phyloP scores from a whole-genome alignment of 352 stramenopile species.

The Phytopythium chamaehyphon region DNA sequence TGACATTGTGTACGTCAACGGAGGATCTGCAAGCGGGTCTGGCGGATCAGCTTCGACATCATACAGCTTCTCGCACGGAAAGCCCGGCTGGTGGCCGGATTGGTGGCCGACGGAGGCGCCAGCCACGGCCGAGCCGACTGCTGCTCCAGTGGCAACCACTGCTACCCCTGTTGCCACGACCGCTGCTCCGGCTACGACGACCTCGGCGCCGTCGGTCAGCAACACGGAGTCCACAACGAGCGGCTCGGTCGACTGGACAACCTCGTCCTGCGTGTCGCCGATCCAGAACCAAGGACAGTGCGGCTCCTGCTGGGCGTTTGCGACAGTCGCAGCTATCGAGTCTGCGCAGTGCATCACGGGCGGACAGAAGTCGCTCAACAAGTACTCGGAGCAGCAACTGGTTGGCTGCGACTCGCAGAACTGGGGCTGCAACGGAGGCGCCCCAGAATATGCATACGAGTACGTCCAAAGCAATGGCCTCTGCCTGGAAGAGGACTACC shows the following conservation, averaged over 20 bases:
- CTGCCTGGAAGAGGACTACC: constrained; percentile 38
- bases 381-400: constrained; percentile 92
- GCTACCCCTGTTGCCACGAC: constrained; percentile 16
- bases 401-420: constrained; percentile 88
- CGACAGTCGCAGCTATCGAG: constrained; percentile 89
- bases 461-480: constrained; percentile 89
- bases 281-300: constrained; percentile 96
- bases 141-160: background rate
- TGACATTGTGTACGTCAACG: background rate
- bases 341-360: constrained; percentile 84
- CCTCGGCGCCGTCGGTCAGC: background rate
- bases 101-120: constrained; percentile 7
- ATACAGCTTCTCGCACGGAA: background rate
- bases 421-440: constrained; percentile 89
- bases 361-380: constrained; percentile 60
- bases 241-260: constrained; percentile 40
- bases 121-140: constrained; percentile 4
- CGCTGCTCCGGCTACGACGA: constrained; percentile 4
- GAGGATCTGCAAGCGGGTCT: background rate
- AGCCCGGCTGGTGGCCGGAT: constrained; percentile 11
- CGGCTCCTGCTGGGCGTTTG: constrained; percentile 98
- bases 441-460: constrained; percentile 87
- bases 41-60: background rate
- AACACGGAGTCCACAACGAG: background rate
- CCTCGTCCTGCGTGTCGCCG: constrained; percentile 28